Percentiles rank a stretch among this genome's conserved stretches.
phyloP scores from a whole-genome alignment of 2,329 filamentous ascomycete genomes.

The Neophaeococcomyces aloes region DNA sequence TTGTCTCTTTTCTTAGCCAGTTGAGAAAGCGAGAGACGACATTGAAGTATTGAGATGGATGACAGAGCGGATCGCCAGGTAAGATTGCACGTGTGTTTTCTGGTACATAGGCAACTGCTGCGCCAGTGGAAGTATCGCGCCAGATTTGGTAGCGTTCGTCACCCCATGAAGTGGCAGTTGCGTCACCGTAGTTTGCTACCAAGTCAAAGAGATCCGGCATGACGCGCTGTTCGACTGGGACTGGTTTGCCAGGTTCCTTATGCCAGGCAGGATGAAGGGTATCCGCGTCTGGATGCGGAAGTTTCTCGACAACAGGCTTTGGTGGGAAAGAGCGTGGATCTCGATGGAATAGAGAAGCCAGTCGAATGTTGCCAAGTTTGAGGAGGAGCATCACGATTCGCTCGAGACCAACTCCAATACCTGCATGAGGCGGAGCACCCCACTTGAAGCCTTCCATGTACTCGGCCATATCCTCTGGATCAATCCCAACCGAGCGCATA shows the following conservation, averaged over 20 bases:
- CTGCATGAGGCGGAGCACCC: constrained; percentile 79
- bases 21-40: constrained; percentile 65
- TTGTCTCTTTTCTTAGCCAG: constrained; percentile 59
- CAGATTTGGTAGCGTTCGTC: constrained; percentile 82
- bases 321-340: constrained; percentile 79
- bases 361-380: constrained; percentile 76
- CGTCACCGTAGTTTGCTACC: constrained; percentile 90
- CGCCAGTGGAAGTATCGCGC: constrained; percentile 68
- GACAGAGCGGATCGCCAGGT: constrained; percentile 79
- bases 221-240: constrained; percentile 36
- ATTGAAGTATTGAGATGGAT: constrained; percentile 61
- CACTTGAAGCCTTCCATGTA: constrained; percentile 83
- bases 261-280: constrained; percentile 60
- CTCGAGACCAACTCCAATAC: constrained; percentile 81
- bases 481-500: constrained; percentile 65
- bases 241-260: constrained; percentile 36
- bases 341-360: constrained; percentile 76
- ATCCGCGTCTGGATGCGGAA: constrained; percentile 82
- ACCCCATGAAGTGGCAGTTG: constrained; percentile 86
- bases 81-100: constrained; percentile 71
- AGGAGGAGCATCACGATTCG: constrained; percentile 78
- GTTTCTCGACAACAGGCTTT: constrained; percentile 48
- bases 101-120: constrained; percentile 72
- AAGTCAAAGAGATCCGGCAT: constrained; percentile 72
- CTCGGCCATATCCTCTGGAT: constrained; percentile 75